A percentile compares a stretch with the other conserved stretches of the same genome.
These are phyloP conservation scores for Citrullus colocynthis DNA, from an alignment of 306 rosid genomes.

Conservation along the genomic window DNA sequence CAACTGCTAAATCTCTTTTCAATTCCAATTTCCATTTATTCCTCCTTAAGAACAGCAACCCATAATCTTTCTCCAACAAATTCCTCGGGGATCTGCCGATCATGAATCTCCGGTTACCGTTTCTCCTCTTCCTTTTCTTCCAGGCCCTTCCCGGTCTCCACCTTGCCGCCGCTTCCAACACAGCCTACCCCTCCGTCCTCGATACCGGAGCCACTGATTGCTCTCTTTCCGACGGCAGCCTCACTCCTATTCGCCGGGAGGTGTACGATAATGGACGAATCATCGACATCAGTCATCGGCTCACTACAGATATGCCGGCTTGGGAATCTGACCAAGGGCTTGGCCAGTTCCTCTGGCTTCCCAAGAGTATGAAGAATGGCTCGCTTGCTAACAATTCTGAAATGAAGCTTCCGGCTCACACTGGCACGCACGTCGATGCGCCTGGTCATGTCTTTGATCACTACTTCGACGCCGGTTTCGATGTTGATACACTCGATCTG, in stretches of 20 bases:
- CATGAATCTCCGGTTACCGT: neutral
- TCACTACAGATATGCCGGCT: constrained; percentile 32
- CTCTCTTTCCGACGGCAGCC: constrained; percentile 13
- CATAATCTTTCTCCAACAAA: neutral
- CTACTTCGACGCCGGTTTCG: constrained; percentile 60
- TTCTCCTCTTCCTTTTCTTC: constrained; percentile 13
- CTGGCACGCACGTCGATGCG: constrained; percentile 71
- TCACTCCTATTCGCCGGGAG: constrained; percentile 47
- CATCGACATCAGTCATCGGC: constrained; percentile 44
- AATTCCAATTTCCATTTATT: neutral
- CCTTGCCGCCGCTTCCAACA: neutral
- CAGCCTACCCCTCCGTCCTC: constrained; percentile 40
- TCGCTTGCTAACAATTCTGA: constrained; percentile 39
- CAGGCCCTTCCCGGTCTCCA: constrained; percentile 9
- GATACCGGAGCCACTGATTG: constrained; percentile 23
- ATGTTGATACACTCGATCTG: constrained; percentile 54
- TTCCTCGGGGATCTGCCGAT: neutral
- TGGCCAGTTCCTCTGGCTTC: constrained; percentile 49
- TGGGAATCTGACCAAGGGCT: constrained; percentile 45
- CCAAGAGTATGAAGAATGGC: constrained; percentile 46
- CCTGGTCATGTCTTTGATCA: constrained; percentile 52
- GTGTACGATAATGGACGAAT: constrained; percentile 44
- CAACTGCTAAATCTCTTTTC: neutral
- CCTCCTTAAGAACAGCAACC: neutral
- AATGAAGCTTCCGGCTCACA: constrained; percentile 39